A percentile compares a stretch with the other conserved stretches of the same genome.
phyloP scores from a whole-genome alignment of 1,284 basidiomycete species.

The Apiotrichum laibachii region DNA sequence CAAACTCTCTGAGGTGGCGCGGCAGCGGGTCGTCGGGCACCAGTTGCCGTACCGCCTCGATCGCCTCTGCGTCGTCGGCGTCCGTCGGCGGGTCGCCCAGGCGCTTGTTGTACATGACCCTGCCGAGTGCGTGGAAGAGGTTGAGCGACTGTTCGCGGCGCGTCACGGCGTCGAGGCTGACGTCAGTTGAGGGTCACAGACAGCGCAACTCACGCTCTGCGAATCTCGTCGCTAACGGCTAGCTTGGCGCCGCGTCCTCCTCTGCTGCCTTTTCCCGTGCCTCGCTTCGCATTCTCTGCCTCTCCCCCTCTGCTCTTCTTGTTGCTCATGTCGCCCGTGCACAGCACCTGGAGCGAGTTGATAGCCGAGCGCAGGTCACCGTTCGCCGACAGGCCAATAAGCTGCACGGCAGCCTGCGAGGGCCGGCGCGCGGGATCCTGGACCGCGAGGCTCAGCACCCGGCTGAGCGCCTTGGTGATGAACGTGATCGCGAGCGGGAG shows the following conservation, averaged over 20 bases:
- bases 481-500: conserved; percentile 86
- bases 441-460: conserved; percentile 60
- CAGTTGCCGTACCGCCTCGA: conserved; percentile 24
- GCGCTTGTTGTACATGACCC: conserved; percentile 92
- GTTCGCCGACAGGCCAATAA: conserved; percentile 72
- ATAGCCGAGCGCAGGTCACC: conserved; percentile 91
- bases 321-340: conserved; percentile 18
- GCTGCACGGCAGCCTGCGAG: conserved; percentile 65
- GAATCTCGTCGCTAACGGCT: conserved; percentile 45
- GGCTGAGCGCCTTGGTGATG: conserved; percentile 72
- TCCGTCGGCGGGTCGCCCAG: conserved; percentile 40
- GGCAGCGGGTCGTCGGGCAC: conserved; percentile 59
- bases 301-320: conserved; percentile 20
- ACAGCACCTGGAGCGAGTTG: conserved; percentile 81
- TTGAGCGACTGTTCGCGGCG: conserved; percentile 79
- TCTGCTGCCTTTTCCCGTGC: conserved; percentile 19
- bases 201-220: conserved; percentile 45
- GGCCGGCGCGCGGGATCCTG: conserved; percentile 48
- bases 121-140: conserved; percentile 90
- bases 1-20: conserved; percentile 59
- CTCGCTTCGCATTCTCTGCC: conserved; percentile 11
- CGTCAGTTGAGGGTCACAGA: conserved; percentile 1
- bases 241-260: conserved; percentile 42
- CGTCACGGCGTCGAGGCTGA: conserved; percentile 66
- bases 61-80: conserved; percentile 35